phyloP scores from a whole-genome alignment of 1,139 yeast genomes.

The Waltiozyma sp. region DNA sequence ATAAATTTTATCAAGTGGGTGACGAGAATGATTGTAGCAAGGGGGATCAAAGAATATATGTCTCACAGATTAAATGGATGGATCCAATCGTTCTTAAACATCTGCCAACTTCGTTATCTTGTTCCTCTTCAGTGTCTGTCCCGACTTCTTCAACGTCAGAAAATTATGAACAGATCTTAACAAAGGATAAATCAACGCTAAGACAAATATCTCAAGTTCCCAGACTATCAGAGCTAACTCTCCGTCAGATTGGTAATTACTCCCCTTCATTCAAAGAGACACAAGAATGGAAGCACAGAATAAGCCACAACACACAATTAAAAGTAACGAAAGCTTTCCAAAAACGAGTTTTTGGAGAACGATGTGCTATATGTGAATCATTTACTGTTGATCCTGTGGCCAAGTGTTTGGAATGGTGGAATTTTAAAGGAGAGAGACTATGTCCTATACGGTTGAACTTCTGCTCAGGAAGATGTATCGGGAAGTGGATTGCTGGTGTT shows the following conservation, averaged over 20 bases:
- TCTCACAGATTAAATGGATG: constrained; percentile 16
- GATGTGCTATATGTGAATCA: constrained; percentile 38
- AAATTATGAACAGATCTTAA: neutral
- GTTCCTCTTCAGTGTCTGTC: neutral
- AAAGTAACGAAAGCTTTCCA: constrained; percentile 33
- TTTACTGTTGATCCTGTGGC: constrained; percentile 40
- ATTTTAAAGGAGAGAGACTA: constrained; percentile 28
- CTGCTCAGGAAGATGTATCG: constrained; percentile 34
- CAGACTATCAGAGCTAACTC: constrained; percentile 31
- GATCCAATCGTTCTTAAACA: constrained; percentile 1
- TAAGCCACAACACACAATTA: constrained; percentile 27
- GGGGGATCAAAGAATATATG: constrained; percentile 12
- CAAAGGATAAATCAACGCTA: neutral
- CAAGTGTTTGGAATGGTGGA: constrained; percentile 54
- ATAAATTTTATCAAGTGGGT: constrained; percentile 8
- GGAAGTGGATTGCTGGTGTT: constrained; percentile 19
- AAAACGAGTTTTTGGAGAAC: constrained; percentile 33
- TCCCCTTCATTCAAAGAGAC: constrained; percentile 35
- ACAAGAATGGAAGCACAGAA: constrained; percentile 30
- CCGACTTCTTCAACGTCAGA: neutral
- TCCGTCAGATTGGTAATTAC: constrained; percentile 34
- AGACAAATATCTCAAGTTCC: constrained; percentile 21
- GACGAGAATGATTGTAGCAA: constrained; percentile 5
- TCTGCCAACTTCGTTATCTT: neutral
- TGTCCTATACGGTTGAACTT: constrained; percentile 36